These are phyloP conservation scores for Voacanga thouarsii DNA, from an alignment of 257 asterid species.

Conservation along the genomic window DNA sequence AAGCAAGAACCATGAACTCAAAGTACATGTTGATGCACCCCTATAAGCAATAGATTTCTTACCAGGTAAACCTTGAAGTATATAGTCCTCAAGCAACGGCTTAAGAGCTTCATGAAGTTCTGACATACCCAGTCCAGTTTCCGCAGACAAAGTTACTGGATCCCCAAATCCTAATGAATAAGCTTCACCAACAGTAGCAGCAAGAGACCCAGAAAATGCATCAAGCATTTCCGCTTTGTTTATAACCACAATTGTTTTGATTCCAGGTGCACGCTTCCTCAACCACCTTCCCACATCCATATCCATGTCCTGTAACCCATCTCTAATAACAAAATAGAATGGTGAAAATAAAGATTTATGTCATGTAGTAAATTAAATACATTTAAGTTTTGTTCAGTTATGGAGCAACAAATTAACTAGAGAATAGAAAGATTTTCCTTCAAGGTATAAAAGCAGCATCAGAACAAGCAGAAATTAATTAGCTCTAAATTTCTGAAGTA, in stretches of 20 bases:
- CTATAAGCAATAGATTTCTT: constrained; percentile 15
- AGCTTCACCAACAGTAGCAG: constrained; percentile 81
- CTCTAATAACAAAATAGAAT: constrained; percentile 41
- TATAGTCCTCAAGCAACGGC: constrained; percentile 72
- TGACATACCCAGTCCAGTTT: constrained; percentile 85
- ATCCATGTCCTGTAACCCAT: constrained; percentile 86
- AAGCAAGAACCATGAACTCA: not conserved
- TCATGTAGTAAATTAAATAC: not conserved
- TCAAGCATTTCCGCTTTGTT: constrained; percentile 92
- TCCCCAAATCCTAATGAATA: constrained; percentile 89
- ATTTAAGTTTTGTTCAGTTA: not conserved
- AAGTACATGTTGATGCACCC: not conserved
- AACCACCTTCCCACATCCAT: constrained; percentile 97
- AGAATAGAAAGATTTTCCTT: not conserved
- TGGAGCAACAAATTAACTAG: not conserved
- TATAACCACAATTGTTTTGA: constrained; percentile 75
- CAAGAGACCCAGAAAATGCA: constrained; percentile 70
- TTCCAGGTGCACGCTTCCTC: constrained; percentile 80
- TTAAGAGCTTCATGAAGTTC: constrained; percentile 66
- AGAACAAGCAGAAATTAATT: not conserved
- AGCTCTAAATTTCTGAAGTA: not conserved
- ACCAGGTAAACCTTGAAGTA: constrained; percentile 46
- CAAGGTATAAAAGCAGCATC: not conserved
- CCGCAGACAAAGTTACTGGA: constrained; percentile 93
- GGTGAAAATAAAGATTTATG: not conserved